Base-by-base conservation (phyloP, 768 basidiomycete genomes). In the Mycena galopus region DNA sequence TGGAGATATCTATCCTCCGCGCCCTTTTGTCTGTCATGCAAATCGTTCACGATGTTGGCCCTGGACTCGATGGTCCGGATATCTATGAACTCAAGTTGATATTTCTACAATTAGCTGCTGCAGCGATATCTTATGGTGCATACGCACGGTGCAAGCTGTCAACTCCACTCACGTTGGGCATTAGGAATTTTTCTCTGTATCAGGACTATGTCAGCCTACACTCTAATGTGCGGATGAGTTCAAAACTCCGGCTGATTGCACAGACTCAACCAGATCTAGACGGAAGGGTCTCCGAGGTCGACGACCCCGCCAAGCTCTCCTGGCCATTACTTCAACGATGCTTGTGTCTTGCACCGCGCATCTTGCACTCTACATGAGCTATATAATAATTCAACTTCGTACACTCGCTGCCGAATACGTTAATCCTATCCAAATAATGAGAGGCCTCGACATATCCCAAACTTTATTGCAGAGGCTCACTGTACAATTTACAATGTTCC, bases 61-160 rank as follows among this genome's bases (percentile, higher is more conserved):
- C 73, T 21, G 73, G 73, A 21, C 69, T 74, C 69, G 73, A 74
- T 42, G 73, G 73, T 10, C 61, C 42, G 37, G 66, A 71, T 25
- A 72, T 72, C 16, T 72, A 75, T 29, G 17, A 16, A 0, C 51
- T 75, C 11, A 75, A 75, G 67, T 61, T 75, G 19, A 29, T 60
- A 21, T 55, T 67, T 11, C 42, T 75, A 2, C 11, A 61, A 21
- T 27, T 75, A 1, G n/a, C 67, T 1, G 56, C 67, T 8, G 67
- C 62, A 33, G 70, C 70, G 25, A 27, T 72, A 3, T 55, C 66
- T 33, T 75, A 75, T 66, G 73, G 73, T 75, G 30, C n/a, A 67
- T 16, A 11, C n/a, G 17, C 12, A 51, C 0, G 23, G 9, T 37
- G 16, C 32, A 2, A 9, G 2, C 9, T 8, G 16, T 53, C 14